Conservation (phyloP, 176 grass and related monocot species). For the Metroxylon sagu region DNA sequence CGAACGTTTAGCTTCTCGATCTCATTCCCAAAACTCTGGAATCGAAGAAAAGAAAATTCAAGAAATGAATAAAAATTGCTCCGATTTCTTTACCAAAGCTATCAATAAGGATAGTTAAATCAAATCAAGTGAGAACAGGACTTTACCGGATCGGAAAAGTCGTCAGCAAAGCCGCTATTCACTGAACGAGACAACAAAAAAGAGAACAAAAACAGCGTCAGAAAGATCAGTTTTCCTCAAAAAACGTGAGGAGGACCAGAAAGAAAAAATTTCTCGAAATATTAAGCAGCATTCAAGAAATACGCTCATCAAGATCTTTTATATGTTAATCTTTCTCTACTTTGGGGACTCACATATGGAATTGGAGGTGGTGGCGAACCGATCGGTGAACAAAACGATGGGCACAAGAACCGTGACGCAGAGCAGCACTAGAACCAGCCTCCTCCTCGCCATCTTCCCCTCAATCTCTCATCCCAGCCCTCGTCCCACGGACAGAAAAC, state of each 20-base stretch:
- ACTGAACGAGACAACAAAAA: constrained; percentile 6
- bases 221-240: no score
- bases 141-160: constrained; percentile 24
- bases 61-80: no score
- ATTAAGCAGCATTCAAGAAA: constrained; percentile 3
- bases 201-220: not conserved
- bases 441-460: constrained; percentile 14
- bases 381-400: constrained; percentile 25
- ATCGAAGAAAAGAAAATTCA: no score
- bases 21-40: no score
- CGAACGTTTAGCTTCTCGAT: no score
- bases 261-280: constrained; percentile 9
- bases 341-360: constrained; percentile 16
- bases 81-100: no score
- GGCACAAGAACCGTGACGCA: constrained; percentile 24
- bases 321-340: no score
- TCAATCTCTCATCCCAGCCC: not conserved
- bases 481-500: no score
- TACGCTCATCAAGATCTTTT: not conserved
- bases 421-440: constrained; percentile 23
- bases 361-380: constrained; percentile 1
- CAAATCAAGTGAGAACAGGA: no score
- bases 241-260: not conserved
- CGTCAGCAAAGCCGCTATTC: constrained; percentile 4
- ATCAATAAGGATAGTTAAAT: no score